Evolutionary conservation across 2,329 filamentous ascomycete genomes (phyloP).

Genomic region (Neonectria neomacrospora): DNA sequence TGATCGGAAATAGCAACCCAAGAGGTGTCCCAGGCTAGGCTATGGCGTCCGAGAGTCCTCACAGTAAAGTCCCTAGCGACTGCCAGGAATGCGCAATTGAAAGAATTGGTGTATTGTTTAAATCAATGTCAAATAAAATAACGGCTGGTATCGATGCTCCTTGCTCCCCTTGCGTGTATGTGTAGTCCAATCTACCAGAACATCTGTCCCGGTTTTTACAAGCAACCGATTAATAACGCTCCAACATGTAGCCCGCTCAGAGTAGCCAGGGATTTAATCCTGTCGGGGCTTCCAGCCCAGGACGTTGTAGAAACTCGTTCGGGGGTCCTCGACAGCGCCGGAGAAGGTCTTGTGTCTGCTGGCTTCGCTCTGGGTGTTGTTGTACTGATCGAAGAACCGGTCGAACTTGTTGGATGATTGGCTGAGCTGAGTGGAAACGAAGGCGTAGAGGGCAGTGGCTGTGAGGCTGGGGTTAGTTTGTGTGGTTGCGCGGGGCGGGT

Average conservation of each 20-base stretch:
- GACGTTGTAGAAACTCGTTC: conserved; percentile 42
- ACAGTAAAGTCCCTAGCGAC: not conserved
- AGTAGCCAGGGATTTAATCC: not conserved
- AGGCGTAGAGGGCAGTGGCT: conserved; percentile 33
- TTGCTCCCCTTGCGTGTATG: conserved; percentile 18
- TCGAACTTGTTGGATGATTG: conserved; percentile 38
- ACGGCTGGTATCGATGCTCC: conserved; percentile 30
- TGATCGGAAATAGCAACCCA: no score
- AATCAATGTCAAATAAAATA: conserved; percentile 17
- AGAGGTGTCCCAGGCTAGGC: no score
- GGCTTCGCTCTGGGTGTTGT: conserved; percentile 38
- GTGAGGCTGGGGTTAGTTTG: not conserved
- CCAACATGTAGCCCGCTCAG: conserved; percentile 6
- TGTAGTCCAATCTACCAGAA: conserved; percentile 15
- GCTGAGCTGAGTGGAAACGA: conserved; percentile 34
- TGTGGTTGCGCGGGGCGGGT: not conserved
- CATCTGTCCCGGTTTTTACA: conserved; percentile 1
- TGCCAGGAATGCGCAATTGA: not conserved
- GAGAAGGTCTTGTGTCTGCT: conserved; percentile 35
- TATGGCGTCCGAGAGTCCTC: not conserved
- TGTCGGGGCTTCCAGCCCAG: conserved; percentile 35
- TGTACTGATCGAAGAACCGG: conserved; percentile 41
- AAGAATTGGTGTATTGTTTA: conserved; percentile 1
- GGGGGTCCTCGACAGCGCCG: conserved; percentile 39
- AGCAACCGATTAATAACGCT: conserved; percentile 12